Conservation (phyloP, 768 basidiomycete species). For the Phlebiopsis flavidoalba region DNA sequence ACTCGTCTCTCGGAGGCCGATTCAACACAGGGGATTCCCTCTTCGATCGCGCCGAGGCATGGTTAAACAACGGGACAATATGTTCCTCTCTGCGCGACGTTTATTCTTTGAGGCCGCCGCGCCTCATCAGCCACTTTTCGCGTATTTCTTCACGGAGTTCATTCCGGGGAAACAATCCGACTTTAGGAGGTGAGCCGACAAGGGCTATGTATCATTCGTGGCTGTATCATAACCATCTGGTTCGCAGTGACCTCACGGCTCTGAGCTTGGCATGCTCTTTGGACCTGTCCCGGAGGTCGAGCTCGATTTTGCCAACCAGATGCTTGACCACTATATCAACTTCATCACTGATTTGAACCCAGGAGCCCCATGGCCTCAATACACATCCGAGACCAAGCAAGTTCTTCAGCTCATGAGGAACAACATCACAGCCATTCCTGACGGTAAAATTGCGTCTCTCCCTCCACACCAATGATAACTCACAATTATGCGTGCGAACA, state of each 20-base stretch:
- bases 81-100: constrained; percentile 45
- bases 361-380: constrained; percentile 49
- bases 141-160: constrained; percentile 48
- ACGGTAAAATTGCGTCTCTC: constrained; percentile 32
- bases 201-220: neutral
- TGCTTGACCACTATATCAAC: constrained; percentile 46
- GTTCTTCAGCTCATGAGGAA: constrained; percentile 47
- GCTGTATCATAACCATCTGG: neutral
- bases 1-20: constrained; percentile 38
- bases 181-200: constrained; percentile 40
- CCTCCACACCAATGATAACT: neutral
- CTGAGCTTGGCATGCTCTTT: constrained; percentile 41
- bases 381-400: constrained; percentile 25
- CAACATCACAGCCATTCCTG: constrained; percentile 50
- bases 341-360: constrained; percentile 50
- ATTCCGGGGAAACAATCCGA: constrained; percentile 45
- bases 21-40: constrained; percentile 54
- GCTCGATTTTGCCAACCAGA: constrained; percentile 36
- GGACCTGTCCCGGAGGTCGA: constrained; percentile 41
- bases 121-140: constrained; percentile 40
- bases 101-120: constrained; percentile 45
- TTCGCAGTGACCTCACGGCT: constrained; percentile 38
- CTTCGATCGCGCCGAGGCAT: constrained; percentile 46
- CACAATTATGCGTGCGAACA: constrained; percentile 12
- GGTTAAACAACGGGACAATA: constrained; percentile 51